These are phyloP conservation scores for Solanum chacoense DNA, from an alignment of 305 asterid genomes.

Conservation along the genomic window DNA sequence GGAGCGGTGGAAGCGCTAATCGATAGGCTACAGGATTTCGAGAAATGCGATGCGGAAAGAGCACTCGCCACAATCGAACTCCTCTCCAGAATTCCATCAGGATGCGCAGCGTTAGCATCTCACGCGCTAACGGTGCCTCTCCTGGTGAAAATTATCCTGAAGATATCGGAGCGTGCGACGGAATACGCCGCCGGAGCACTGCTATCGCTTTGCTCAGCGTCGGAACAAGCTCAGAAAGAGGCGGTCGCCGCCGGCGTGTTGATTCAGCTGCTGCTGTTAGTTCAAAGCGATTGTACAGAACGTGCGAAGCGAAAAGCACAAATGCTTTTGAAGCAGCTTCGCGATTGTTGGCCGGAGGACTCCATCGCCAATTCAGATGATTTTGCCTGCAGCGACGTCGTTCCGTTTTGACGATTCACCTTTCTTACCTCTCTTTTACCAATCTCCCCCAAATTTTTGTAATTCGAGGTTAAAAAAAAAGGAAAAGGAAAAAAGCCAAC, in stretches of 20 bases:
- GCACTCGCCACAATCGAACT: constrained; percentile 91
- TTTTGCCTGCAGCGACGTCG: constrained; percentile 63
- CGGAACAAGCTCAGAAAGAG: constrained; percentile 47
- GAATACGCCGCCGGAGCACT: constrained; percentile 91
- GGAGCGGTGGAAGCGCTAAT: constrained; percentile 69
- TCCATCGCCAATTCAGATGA: constrained; percentile 50
- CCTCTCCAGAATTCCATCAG: constrained; percentile 68
- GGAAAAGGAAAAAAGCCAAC: background rate
- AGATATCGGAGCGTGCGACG: constrained; percentile 82
- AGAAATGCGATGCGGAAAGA: constrained; percentile 83
- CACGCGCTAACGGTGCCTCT: constrained; percentile 77
- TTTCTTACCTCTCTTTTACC: background rate
- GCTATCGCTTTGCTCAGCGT: constrained; percentile 64
- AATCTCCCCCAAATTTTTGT: background rate
- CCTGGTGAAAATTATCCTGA: constrained; percentile 60
- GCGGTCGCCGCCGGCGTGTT: constrained; percentile 72
- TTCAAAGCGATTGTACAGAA: constrained; percentile 94
- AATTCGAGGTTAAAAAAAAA: background rate
- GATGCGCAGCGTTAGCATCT: constrained; percentile 54
- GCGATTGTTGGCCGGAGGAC: constrained; percentile 71
- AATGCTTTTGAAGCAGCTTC: constrained; percentile 64
- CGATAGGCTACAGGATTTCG: constrained; percentile 54
- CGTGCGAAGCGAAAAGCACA: constrained; percentile 92
- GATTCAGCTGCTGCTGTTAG: constrained; percentile 63
- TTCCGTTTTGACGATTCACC: constrained; percentile 24